Evolutionary conservation across 2,329 filamentous ascomycete species (phyloP), one percentile per base, ranked within the genome.

Genomic region (Cladophialophora bantiana): DNA sequence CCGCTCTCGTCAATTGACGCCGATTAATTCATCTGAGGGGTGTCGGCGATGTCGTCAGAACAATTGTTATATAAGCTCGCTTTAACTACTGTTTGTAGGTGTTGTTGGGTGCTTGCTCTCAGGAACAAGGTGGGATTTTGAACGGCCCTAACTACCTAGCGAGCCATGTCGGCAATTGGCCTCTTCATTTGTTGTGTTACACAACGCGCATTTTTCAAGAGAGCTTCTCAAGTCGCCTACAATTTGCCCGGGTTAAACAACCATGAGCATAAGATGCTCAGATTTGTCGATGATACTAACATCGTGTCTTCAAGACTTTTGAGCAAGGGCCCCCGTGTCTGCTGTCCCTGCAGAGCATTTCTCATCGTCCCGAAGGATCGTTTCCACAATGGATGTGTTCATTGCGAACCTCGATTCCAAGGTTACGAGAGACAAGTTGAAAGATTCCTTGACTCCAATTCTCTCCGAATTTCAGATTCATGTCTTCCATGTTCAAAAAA

Each of bases 371-470:
- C 15, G 7, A 50, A 50, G 45, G 4, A 50, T 50, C 45, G 53
- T 35, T 13, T 7, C 4, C 13, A 42, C 40, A 3, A 84, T 85
- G 83, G 82, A 85, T 63, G 76, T 85, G 35, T 79, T 82, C 70
- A 73, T 84, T 10, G 72, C 74, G 13, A 79, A 80, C 58, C 71
- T 86, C 0, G 82, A 82, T 1, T 36, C 70, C 1, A 74, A 79
- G 31, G 73, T 78, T 34, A 84, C 80, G 10, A 75, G 79, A n/a
- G 76, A 80, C 38, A 76, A 80, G 45, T 68, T 86, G 10, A 74
- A 76, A 18, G 70, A 77, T 0, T 80, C 78, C 56, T 77, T 86
- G 15, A 73, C 75, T n/a, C 74, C 76, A 0, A 74, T 75, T 13
- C 74, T 86, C 6, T 66, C 62, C 7, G 64, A 72, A 1, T 77